Evolutionary conservation across 805 yeast genomes (phyloP).

Genomic region (Ogataea nonfermentans): DNA sequence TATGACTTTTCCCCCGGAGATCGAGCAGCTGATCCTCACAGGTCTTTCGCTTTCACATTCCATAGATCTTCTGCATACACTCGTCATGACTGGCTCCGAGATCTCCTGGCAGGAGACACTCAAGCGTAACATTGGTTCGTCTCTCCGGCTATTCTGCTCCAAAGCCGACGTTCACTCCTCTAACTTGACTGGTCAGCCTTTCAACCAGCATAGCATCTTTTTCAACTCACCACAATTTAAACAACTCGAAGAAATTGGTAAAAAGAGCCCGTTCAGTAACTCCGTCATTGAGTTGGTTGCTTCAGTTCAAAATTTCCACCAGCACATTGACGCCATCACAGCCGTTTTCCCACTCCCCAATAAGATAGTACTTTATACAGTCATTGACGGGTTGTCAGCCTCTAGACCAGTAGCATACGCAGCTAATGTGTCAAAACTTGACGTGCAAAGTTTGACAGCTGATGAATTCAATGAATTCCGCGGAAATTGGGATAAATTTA

Average conservation of each 20-base stretch:
- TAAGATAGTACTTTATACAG: slow-evolving; percentile 4
- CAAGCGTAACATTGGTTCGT: slow-evolving; percentile 1
- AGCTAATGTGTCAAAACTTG: slow-evolving; percentile 2
- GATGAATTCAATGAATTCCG: slow-evolving; percentile 5
- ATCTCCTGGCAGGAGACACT: slow-evolving; percentile 12
- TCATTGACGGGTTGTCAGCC: not conserved
- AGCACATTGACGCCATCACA: not conserved
- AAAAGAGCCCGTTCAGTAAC: not conserved
- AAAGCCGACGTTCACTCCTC: slow-evolving; percentile 8
- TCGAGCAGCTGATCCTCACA: slow-evolving; percentile 14
- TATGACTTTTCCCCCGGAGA: slow-evolving; percentile 8
- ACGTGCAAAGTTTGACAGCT: slow-evolving; percentile 2
- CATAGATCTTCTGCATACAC: slow-evolving; percentile 6
- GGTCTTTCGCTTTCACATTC: slow-evolving; percentile 7
- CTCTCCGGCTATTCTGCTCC: slow-evolving; percentile 10
- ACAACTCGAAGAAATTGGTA: slow-evolving; percentile 5
- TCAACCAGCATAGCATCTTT: slow-evolving; percentile 5
- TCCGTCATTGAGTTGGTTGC: slow-evolving; percentile 9
- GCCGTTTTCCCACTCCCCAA: slow-evolving; percentile 10
- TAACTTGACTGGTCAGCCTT: slow-evolving; percentile 2
- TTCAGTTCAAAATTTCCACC: slow-evolving; percentile 1
- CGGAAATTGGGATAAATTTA: slow-evolving; percentile 1
- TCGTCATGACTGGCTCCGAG: slow-evolving; percentile 1
- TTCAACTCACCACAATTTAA: slow-evolving; percentile 6
- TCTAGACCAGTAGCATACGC: not conserved